Evolutionary conservation across 2,329 filamentous ascomycete species (phyloP), one percentile per base, ranked within the genome.

Genomic region (Alternaria sp.): DNA sequence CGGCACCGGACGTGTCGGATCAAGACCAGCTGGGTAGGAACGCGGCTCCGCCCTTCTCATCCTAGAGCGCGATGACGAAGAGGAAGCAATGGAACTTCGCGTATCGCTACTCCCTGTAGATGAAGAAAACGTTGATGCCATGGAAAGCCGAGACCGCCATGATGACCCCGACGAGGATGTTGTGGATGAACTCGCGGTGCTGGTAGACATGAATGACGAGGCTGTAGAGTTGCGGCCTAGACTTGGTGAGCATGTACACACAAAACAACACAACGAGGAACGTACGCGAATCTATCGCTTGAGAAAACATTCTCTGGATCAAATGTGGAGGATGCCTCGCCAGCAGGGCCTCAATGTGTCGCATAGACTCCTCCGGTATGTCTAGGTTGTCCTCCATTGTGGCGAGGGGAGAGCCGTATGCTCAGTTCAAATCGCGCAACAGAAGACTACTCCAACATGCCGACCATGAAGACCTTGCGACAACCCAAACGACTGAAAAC

Each of bases 311-410:
- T 21, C 75, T 62, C 57, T 78, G 75, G 21, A 79, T 78, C 49
- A 75, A 52, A 23, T 79, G 76, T n/a, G 77, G 77, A 32, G 73
- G 75, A 63, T 79, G 77, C 54, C 75, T 70, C 51, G 70, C 71
- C 61, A 79, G 63, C 65, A 79, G 60, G 19, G 77, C 77, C 66
- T 79, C 76, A 46, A 79, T 75, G 64, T 79, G 77, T 62, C 72
- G 75, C 74, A 78, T 75, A 44, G 77, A 79, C 62, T 79, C 77
- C 30, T 78, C 77, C 11, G 76, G 76, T 46, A 79, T 77, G 19
- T 79, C 74, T 49, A 77, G 57, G 43, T 69, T 68, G 57, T 79
- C 77, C 25, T 79, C 76, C 76, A 78, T 79, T 57, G 56, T 70
- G 64, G 65, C 66, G 51, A 65, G 55, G 54, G 54, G 54, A 54